Evolutionary conservation across 306 rosid species (phyloP).

Genomic region (Dalbergia cochinchinensis): DNA sequence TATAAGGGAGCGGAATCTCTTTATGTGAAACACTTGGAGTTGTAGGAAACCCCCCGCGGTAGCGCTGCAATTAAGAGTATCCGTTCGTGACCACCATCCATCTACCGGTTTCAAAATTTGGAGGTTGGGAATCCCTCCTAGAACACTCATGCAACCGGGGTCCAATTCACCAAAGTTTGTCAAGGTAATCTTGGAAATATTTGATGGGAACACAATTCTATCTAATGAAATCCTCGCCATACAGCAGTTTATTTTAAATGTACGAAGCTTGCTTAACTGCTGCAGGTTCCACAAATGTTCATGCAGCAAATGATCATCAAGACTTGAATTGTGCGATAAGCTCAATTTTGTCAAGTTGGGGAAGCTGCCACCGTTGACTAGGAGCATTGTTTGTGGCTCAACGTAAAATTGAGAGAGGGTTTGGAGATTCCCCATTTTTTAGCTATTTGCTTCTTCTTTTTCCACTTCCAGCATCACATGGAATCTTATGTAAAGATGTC

Average conservation of each 20-base stretch:
- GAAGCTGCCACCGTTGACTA: too few relatives aligned
- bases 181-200: slow-evolving; percentile 24
- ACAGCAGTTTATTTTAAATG: too few relatives aligned
- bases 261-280: too few relatives aligned
- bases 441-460: too few relatives aligned
- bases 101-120: slow-evolving; percentile 5
- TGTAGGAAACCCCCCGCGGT: neutral
- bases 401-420: too few relatives aligned
- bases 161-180: neutral
- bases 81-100: neutral
- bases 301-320: too few relatives aligned
- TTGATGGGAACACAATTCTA: neutral
- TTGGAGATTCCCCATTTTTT: too few relatives aligned
- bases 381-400: too few relatives aligned
- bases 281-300: too few relatives aligned
- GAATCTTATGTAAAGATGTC: neutral
- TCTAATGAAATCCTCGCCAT: neutral
- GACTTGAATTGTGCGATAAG: too few relatives aligned
- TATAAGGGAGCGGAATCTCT: neutral
- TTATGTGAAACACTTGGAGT: slow-evolving; percentile 26
- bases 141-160: neutral
- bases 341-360: too few relatives aligned
- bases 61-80: neutral
- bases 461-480: neutral
- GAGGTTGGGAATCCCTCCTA: slow-evolving; percentile 27